Conservation (phyloP, 139 green algal species). For the Chlorella sp. region DNA sequence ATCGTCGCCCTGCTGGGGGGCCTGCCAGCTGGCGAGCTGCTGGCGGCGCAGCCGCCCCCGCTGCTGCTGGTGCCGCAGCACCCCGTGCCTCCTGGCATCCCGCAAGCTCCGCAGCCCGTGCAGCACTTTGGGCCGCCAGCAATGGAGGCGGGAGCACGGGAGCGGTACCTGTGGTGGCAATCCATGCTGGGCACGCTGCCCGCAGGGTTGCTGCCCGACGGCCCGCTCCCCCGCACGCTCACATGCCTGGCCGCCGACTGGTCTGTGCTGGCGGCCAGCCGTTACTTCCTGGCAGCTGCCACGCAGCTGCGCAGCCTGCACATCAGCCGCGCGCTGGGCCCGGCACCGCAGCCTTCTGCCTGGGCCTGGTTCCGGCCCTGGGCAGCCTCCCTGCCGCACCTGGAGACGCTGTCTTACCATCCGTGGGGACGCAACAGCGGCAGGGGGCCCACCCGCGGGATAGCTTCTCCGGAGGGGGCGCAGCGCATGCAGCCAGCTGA, state of each 20-base stretch:
- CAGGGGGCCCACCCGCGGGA: not conserved
- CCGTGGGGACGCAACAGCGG: not conserved
- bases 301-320: not conserved
- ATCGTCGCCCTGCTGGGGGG: no score
- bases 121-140: not conserved
- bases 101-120: not conserved
- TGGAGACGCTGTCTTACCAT: not conserved
- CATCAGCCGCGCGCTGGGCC: not conserved
- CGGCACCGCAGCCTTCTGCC: not conserved
- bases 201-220: not conserved
- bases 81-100: not conserved
- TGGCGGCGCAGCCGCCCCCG: no score
- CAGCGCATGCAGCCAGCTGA: not conserved
- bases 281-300: not conserved
- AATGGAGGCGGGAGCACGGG: not conserved
- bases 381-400: not conserved
- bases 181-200: not conserved
- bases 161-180: not conserved
- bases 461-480: not conserved
- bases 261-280: not conserved
- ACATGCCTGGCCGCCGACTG: not conserved
- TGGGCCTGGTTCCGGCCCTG: not conserved
- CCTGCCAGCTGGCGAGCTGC: not conserved
- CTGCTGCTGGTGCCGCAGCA: not conserved
- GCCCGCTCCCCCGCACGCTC: not conserved